phyloP scores from a whole-genome alignment of 768 basidiomycete species.

The Pisolithus orientalis region DNA sequence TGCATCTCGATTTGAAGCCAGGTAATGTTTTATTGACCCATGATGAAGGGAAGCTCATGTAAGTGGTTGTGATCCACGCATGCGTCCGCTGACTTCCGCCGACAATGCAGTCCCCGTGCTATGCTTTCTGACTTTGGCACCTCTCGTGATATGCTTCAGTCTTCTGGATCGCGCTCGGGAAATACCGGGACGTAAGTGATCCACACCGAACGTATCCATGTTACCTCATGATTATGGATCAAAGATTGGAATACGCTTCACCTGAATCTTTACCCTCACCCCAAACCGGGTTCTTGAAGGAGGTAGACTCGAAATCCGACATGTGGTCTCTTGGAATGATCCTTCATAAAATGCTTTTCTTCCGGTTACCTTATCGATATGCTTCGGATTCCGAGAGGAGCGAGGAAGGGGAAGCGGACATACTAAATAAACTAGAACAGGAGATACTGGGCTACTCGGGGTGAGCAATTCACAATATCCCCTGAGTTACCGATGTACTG shows the following conservation, averaged over 20 bases:
- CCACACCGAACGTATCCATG: neutral
- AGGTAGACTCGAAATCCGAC: slow-evolving; percentile 83
- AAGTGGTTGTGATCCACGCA: slow-evolving; percentile 17
- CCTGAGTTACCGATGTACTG: slow-evolving; percentile 2
- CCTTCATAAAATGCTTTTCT: slow-evolving; percentile 88
- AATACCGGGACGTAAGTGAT: slow-evolving; percentile 87
- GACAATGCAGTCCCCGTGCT: slow-evolving; percentile 64
- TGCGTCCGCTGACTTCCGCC: neutral
- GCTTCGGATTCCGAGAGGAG: slow-evolving; percentile 54
- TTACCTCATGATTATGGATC: neutral
- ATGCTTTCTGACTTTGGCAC: slow-evolving; percentile 97
- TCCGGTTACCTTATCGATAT: slow-evolving; percentile 78
- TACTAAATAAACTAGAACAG: slow-evolving; percentile 61
- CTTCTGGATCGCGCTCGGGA: slow-evolving; percentile 67
- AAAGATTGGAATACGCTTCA: slow-evolving; percentile 78
- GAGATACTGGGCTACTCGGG: slow-evolving; percentile 76
- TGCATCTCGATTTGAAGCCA: slow-evolving; percentile 92
- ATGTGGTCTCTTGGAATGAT: slow-evolving; percentile 99
- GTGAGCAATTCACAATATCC: slow-evolving; percentile 30
- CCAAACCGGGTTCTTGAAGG: slow-evolving; percentile 55
- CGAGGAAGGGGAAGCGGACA: slow-evolving; percentile 48
- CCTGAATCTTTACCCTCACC: slow-evolving; percentile 80
- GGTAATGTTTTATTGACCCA: slow-evolving; percentile 90
- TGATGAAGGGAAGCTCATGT: slow-evolving; percentile 84
- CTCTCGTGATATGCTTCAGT: slow-evolving; percentile 81